These are phyloP conservation scores for Penicillium italicum DNA, from an alignment of 2,329 filamentous ascomycete genomes.

Conservation along the genomic window DNA sequence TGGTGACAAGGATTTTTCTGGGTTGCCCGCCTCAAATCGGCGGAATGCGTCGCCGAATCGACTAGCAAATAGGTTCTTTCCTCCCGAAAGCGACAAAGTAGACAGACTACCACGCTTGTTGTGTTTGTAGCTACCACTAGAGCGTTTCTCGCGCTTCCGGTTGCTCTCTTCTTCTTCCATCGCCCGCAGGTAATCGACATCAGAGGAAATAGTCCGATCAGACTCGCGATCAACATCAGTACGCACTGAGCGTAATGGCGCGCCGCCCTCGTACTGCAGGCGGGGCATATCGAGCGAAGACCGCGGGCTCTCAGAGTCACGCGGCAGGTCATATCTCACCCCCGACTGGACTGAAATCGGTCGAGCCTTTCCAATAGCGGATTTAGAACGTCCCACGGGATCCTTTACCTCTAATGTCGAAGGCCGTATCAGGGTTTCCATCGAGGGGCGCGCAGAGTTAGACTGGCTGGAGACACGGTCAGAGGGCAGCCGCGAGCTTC, in stretches of 20 bases:
- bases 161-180: slow-evolving; percentile 65
- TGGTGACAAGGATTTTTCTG: slow-evolving; percentile 34
- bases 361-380: slow-evolving; percentile 63
- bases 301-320: slow-evolving; percentile 65
- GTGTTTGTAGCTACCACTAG: slow-evolving; percentile 58
- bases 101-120: slow-evolving; percentile 70
- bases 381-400: slow-evolving; percentile 56
- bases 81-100: slow-evolving; percentile 64
- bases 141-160: slow-evolving; percentile 53
- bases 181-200: slow-evolving; percentile 76
- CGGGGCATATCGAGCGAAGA: slow-evolving; percentile 36
- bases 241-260: slow-evolving; percentile 33
- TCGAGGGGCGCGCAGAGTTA: slow-evolving; percentile 61
- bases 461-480: slow-evolving; percentile 53
- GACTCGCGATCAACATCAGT: slow-evolving; percentile 35
- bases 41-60: slow-evolving; percentile 94
- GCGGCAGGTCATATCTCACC: slow-evolving; percentile 75
- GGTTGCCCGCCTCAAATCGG: slow-evolving; percentile 67
- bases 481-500: slow-evolving; percentile 50
- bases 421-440: slow-evolving; percentile 65
- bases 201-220: slow-evolving; percentile 62
- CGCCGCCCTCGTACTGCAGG: slow-evolving; percentile 36
- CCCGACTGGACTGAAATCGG: slow-evolving; percentile 81
- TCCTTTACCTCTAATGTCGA: slow-evolving; percentile 59
- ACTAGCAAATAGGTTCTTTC: slow-evolving; percentile 78